Percentiles rank a stretch among this genome's conserved stretches.
phyloP scores from a whole-genome alignment of 495 filamentous ascomycete genomes.

The Thozetella sp. region DNA sequence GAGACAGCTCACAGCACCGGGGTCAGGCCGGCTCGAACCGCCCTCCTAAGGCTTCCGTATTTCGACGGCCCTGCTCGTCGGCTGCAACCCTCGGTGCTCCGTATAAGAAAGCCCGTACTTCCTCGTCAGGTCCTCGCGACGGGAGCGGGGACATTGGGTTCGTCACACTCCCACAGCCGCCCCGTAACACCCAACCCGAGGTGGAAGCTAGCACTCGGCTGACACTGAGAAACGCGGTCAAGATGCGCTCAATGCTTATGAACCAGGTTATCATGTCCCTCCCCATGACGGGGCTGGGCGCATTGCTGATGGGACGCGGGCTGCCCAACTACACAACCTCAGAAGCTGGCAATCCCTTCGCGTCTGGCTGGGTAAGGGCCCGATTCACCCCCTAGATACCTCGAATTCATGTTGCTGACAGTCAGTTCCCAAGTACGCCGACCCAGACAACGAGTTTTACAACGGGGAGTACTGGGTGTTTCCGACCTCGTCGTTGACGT shows the following conservation, averaged over 20 bases:
- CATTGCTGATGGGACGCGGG: background rate
- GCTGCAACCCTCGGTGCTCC: background rate
- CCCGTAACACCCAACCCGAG: no score
- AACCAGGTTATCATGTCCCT: background rate
- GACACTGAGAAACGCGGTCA: background rate
- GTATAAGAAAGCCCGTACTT: background rate
- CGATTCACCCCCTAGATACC: background rate
- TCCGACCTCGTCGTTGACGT: slow-evolving; percentile 46
- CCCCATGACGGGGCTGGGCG: background rate
- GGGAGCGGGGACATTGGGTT: slow-evolving; percentile 1
- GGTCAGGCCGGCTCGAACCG: background rate
- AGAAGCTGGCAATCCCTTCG: background rate
- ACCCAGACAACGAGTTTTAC: slow-evolving; percentile 22
- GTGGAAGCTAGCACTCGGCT: background rate
- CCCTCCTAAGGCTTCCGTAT: background rate
- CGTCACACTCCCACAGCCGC: background rate
- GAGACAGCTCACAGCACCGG: no score
- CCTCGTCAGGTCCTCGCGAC: background rate
- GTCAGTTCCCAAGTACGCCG: background rate
- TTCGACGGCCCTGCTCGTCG: background rate
- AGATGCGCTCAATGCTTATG: background rate
- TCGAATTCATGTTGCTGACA: background rate
- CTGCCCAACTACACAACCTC: background rate
- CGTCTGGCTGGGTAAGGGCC: background rate
- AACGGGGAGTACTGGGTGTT: slow-evolving; percentile 51